Evolutionary conservation across 2,329 filamentous ascomycete genomes (phyloP).

Genomic region (Ophiostoma perfectum): DNA sequence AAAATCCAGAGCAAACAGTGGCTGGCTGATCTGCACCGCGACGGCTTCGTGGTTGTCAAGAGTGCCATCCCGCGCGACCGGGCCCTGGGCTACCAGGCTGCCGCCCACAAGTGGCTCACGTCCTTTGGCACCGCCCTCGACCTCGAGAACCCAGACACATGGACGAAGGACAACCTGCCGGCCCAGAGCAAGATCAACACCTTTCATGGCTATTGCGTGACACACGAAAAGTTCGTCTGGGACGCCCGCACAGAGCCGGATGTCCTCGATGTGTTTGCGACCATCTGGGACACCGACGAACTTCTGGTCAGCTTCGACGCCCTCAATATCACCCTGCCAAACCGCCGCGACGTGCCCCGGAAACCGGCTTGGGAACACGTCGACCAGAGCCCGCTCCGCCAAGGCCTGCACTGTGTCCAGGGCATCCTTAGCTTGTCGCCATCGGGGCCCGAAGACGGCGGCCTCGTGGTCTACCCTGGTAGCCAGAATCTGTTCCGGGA

Average conservation of each 20-base stretch:
- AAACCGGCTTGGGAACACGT: conserved; percentile 36
- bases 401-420: conserved; percentile 32
- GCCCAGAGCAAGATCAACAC: conserved; percentile 34
- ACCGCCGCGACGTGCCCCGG: conserved; percentile 24
- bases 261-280: conserved; percentile 37
- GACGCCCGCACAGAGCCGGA: conserved; percentile 36
- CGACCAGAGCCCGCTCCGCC: conserved; percentile 31
- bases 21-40: not conserved
- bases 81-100: not conserved
- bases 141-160: conserved; percentile 32
- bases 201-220: conserved; percentile 31
- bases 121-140: not conserved
- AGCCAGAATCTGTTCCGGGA: conserved; percentile 23
- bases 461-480: conserved; percentile 35
- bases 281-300: conserved; percentile 36
- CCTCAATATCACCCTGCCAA: conserved; percentile 38
- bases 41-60: not conserved
- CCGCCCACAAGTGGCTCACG: not conserved
- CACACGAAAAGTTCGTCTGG: conserved; percentile 40
- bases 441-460: conserved; percentile 36
- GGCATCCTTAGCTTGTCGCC: conserved; percentile 33
- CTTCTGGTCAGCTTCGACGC: conserved; percentile 37
- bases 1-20: not conserved
- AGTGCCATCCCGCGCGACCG: not conserved
- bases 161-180: conserved; percentile 36